Evolutionary conservation across 768 basidiomycete genomes (phyloP).

Genomic region (Candolleomyces efflorescens): DNA sequence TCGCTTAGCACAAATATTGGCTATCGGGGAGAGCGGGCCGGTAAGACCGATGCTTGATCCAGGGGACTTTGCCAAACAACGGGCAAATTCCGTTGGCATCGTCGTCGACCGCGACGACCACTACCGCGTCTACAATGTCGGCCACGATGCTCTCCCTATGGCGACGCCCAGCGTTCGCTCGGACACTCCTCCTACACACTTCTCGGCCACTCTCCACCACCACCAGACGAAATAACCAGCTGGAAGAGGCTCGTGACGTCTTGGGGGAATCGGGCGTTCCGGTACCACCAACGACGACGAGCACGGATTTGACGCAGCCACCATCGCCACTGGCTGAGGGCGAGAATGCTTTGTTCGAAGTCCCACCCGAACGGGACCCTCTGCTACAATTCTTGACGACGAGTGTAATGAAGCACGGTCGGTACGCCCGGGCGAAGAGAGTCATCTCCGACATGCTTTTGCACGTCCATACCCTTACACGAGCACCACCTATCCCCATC

Average conservation of each 20-base stretch:
- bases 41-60: neutral
- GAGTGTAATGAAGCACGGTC: slow-evolving; percentile 58
- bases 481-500: slow-evolving; percentile 75
- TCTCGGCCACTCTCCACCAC: slow-evolving; percentile 6
- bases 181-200: slow-evolving; percentile 12
- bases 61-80: neutral
- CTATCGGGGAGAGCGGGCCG: too few relatives aligned
- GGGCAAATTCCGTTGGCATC: neutral
- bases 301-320: slow-evolving; percentile 11
- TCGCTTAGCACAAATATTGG: too few relatives aligned
- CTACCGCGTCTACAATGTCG: neutral
- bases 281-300: slow-evolving; percentile 13
- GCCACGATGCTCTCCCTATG: slow-evolving; percentile 16
- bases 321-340: slow-evolving; percentile 3
- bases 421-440: slow-evolving; percentile 55
- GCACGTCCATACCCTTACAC: slow-evolving; percentile 69
- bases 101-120: neutral
- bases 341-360: slow-evolving; percentile 33
- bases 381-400: slow-evolving; percentile 66
- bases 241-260: neutral
- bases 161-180: slow-evolving; percentile 13
- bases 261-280: neutral
- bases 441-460: slow-evolving; percentile 60
- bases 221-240: neutral
- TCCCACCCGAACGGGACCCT: slow-evolving; percentile 75